Evolutionary conservation across 208 protist genomes (phyloP).

Genomic region (Crithidia sp.): DNA sequence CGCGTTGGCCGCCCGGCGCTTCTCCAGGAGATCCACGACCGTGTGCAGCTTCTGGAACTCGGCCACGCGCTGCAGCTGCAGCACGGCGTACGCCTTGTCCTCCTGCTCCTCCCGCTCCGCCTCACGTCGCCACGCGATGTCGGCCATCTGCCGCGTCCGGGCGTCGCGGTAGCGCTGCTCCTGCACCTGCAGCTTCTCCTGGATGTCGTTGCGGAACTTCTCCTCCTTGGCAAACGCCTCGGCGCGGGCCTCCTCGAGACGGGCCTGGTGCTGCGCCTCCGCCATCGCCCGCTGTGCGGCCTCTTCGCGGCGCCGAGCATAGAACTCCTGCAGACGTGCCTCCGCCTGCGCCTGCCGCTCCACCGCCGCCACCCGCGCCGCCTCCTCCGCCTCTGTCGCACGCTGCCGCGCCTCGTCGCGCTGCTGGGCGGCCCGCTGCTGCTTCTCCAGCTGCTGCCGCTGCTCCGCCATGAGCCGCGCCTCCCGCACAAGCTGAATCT

Average conservation of each 20-base stretch:
- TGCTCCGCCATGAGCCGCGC: conserved; percentile 46
- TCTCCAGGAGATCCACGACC: conserved; percentile 67
- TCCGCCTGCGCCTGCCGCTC: conserved; percentile 63
- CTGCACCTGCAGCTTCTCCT: conserved; percentile 40
- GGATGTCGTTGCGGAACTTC: conserved; percentile 29
- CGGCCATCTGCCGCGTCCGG: conserved; percentile 34
- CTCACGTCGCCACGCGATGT: conserved; percentile 51
- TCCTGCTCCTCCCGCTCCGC: conserved; percentile 65
- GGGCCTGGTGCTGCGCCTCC: conserved; percentile 50
- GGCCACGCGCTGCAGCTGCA: conserved; percentile 62
- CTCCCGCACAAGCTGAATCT: conserved; percentile 40
- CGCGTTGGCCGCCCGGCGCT: conserved; percentile 53
- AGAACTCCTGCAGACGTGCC: conserved; percentile 53
- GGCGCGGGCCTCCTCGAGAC: conserved; percentile 39
- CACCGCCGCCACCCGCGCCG: conserved; percentile 47
- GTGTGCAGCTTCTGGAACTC: conserved; percentile 80
- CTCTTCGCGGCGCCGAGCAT: conserved; percentile 46
- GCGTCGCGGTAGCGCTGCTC: conserved; percentile 43
- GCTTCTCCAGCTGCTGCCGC: conserved; percentile 41
- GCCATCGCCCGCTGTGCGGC: conserved; percentile 28
- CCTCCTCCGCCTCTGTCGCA: conserved; percentile 54
- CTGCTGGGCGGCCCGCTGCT: conserved; percentile 47
- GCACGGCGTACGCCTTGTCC: conserved; percentile 60
- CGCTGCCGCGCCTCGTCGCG: conserved; percentile 54
- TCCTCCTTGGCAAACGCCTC: conserved; percentile 42